Base-by-base conservation (phyloP, 805 yeast species). In the Spathaspora sp. region DNA sequence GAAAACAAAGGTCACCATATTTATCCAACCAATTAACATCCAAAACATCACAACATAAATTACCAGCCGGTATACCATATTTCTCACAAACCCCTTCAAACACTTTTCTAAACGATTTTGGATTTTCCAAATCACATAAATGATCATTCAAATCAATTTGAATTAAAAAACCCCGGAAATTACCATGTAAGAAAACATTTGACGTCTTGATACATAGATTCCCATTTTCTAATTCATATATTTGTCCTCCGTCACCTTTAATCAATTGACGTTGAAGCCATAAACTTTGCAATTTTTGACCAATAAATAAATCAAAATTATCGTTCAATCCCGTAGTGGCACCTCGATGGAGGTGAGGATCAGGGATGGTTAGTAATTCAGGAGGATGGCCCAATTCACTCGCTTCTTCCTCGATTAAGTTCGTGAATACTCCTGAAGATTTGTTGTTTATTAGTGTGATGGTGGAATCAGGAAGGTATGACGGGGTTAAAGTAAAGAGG, bases 191-290 rank as follows among this genome's bases (percentile, higher is more conserved):
- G 47, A 84, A 82, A 40, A 88, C 81, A 61, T 88, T 89, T 43
- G 88, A 84, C 0, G 91, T 79, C 40, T 89, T 70, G 2, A 89
- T 69, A 8, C 72, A 68, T 57, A 84, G 73, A 40, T 70, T 74
- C 14, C 85, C 86, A 46, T 69, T 65, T 65, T 75, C 78, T 2
- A 87, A 60, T 54, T 80, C 79, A 60, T 85, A 88, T 5, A 81
- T 79, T 49, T 78, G 77, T 0, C 96, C 96, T 9, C 87, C 86
- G 54, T 87, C 92, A 1, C 93, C 94, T 59, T 81, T 79, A 47
- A 87, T 77, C 9, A 79, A 72, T 64, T 89, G 96, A 54, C 89
- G 72, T 44, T 80, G 74, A 0, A 75, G 68, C 96, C 96, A 89
- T 48, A 85, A 63, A 55, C 88, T 80, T 61, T 83, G 86, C 49